These are phyloP conservation scores for Trichocomaceae sp. DNA, from an alignment of 2,329 filamentous ascomycete species.

Conservation along the genomic window DNA sequence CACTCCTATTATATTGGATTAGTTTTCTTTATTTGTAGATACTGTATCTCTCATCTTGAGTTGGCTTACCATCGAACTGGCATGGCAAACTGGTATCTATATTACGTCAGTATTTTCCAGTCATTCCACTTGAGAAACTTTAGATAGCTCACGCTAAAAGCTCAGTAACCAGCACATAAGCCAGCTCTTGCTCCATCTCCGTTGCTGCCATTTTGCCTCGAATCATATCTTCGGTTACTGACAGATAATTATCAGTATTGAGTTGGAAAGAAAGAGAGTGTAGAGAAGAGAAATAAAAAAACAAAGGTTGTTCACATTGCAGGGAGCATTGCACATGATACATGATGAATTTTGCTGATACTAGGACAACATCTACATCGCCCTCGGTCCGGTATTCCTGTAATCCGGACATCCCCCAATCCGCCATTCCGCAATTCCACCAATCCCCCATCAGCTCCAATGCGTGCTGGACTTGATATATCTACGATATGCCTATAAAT, in stretches of 20 bases:
- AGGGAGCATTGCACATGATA: not conserved
- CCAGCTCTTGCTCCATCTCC: slow-evolving; percentile 88
- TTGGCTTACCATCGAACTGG: slow-evolving; percentile 77
- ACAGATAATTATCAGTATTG: too few relatives aligned
- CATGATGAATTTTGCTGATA: too few relatives aligned
- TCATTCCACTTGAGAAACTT: not conserved
- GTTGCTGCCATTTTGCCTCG: not conserved
- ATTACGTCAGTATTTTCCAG: not conserved
- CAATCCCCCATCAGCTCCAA: too few relatives aligned
- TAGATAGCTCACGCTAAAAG: slow-evolving; percentile 83
- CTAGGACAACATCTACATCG: not conserved
- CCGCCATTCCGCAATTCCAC: not conserved
- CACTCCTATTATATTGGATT: slow-evolving; percentile 61
- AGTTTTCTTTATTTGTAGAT: not conserved
- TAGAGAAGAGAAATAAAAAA: not conserved
- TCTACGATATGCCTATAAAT: too few relatives aligned
- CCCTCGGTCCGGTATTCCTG: not conserved
- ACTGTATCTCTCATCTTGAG: not conserved
- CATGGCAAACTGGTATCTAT: slow-evolving; percentile 85
- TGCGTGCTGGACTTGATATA: too few relatives aligned
- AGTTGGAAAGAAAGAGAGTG: too few relatives aligned
- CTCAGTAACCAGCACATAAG: slow-evolving; percentile 79
- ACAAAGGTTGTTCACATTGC: not conserved
- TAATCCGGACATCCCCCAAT: not conserved
- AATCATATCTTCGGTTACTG: not conserved